These are phyloP conservation scores for Ceratocystis lukuohia DNA, from an alignment of 2,329 filamentous ascomycete species.

Conservation along the genomic window DNA sequence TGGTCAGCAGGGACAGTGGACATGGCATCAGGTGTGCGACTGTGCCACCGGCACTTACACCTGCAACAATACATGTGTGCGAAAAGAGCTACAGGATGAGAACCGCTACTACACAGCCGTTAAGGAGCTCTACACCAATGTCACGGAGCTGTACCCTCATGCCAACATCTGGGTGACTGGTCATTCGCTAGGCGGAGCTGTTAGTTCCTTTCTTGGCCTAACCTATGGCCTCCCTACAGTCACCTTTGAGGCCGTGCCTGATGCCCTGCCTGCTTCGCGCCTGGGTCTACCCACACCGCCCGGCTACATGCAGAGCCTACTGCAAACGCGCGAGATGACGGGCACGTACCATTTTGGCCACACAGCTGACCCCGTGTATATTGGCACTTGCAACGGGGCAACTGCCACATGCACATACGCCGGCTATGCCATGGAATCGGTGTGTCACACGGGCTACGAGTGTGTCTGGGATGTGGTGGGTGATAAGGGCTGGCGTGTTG, in stretches of 20 bases:
- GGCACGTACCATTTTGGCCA: slow-evolving; percentile 87
- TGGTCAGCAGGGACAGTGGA: slow-evolving; percentile 77
- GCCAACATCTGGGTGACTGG: slow-evolving; percentile 81
- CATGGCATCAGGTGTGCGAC: slow-evolving; percentile 86
- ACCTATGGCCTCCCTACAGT: slow-evolving; percentile 86
- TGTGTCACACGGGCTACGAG: slow-evolving; percentile 79
- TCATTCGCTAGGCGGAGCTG: slow-evolving; percentile 82
- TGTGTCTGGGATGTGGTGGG: slow-evolving; percentile 87
- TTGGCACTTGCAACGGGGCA: slow-evolving; percentile 83
- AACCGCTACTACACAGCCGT: slow-evolving; percentile 85
- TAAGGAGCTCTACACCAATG: slow-evolving; percentile 80
- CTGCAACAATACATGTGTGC: slow-evolving; percentile 85
- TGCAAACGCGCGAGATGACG: slow-evolving; percentile 58
- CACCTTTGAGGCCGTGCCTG: slow-evolving; percentile 85
- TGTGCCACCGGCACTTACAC: slow-evolving; percentile 77
- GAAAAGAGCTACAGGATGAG: slow-evolving; percentile 60
- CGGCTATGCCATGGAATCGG: slow-evolving; percentile 84
- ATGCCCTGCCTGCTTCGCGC: slow-evolving; percentile 72
- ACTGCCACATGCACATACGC: slow-evolving; percentile 81
- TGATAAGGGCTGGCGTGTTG: slow-evolving; percentile 84
- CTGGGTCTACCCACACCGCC: slow-evolving; percentile 79
- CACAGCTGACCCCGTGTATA: slow-evolving; percentile 87
- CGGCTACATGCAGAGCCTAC: slow-evolving; percentile 54
- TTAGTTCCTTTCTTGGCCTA: slow-evolving; percentile 75
- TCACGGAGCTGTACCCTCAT: slow-evolving; percentile 74